Evolutionary conservation across 495 filamentous ascomycete genomes (phyloP), one percentile per base, ranked within the genome.

Genomic region (Melanomma pulvis-pyrius): DNA sequence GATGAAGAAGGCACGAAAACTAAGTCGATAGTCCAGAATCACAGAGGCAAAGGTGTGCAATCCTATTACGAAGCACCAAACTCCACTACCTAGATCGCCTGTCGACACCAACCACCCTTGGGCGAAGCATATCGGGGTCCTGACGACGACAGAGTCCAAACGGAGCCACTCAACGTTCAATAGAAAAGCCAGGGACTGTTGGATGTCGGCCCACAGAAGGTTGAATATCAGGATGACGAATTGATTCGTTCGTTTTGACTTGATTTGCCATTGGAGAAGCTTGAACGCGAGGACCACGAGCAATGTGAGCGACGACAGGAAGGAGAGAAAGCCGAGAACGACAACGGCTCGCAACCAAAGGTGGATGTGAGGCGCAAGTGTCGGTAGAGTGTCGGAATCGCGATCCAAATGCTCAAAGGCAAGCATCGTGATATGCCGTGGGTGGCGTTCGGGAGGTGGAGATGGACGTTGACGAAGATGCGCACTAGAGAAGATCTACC

Each of bases 211-310:
- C 60, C 91, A 74, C 15, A 92, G 75, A 21, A 92, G 82, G 74
- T 91, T 91, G 73, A 86, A 87, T 53, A 92, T 87, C 15, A 93
- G 81, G 44, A 92, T 71, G 13, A 92, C 81, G 68, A 89, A 91
- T 73, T 93, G 89, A 72, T 91, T 92, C 76, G 54, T 74, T 53
- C 52, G 74, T 68, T 58, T 72, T 24, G 66, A 70, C 61, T 70
- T 76, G 66, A 58, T 71, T 48, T 63, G 64, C 69, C 69, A 71
- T 65, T 52, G 32, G 12, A 71, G 30, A 2, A 71, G 56, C 15
- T 65, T 54, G 57, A 65, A 71, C 22, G 26, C 44, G 28, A 71
- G 57, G 22, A 65, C 25, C 0, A 58, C 11, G 19, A 68, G 41
- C 13, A 71, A 65, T 12, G 60, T 51, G 21, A 65, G 39, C 12